A percentile compares a stretch with the other conserved stretches of the same genome.
These are phyloP conservation scores for Cyberlindnera bimundalis DNA, from an alignment of 805 yeast genomes.

Conservation along the genomic window DNA sequence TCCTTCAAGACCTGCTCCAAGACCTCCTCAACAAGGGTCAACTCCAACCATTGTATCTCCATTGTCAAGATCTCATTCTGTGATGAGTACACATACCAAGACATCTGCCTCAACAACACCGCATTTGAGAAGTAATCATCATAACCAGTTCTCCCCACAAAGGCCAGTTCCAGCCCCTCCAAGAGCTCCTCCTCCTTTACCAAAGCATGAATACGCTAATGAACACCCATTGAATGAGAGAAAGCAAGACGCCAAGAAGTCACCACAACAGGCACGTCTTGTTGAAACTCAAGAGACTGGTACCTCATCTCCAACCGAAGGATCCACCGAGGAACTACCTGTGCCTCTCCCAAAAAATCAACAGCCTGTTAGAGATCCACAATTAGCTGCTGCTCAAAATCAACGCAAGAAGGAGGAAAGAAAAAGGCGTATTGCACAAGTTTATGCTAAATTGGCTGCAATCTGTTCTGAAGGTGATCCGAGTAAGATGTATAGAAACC, in stretches of 20 bases:
- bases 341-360: constrained; percentile 36
- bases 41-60: constrained; percentile 28
- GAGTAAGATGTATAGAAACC: constrained; percentile 56
- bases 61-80: constrained; percentile 22
- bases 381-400: constrained; percentile 50
- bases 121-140: constrained; percentile 9
- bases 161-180: constrained; percentile 28
- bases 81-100: constrained; percentile 13
- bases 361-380: constrained; percentile 44
- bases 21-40: constrained; percentile 41
- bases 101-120: constrained; percentile 24
- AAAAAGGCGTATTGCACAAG: constrained; percentile 65
- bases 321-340: constrained; percentile 5
- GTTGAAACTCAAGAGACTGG: not conserved
- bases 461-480: constrained; percentile 91
- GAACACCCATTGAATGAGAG: constrained; percentile 21
- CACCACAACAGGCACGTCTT: constrained; percentile 5
- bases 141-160: constrained; percentile 22
- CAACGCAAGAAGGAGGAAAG: constrained; percentile 79
- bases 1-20: constrained; percentile 68
- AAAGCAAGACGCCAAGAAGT: constrained; percentile 5
- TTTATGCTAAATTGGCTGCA: constrained; percentile 62
- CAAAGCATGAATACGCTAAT: constrained; percentile 18
- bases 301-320: constrained; percentile 3
- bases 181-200: constrained; percentile 26